Evolutionary conservation across 169 alveolate genomes (phyloP).

Genomic region (Plasmodium chabaudi): DNA sequence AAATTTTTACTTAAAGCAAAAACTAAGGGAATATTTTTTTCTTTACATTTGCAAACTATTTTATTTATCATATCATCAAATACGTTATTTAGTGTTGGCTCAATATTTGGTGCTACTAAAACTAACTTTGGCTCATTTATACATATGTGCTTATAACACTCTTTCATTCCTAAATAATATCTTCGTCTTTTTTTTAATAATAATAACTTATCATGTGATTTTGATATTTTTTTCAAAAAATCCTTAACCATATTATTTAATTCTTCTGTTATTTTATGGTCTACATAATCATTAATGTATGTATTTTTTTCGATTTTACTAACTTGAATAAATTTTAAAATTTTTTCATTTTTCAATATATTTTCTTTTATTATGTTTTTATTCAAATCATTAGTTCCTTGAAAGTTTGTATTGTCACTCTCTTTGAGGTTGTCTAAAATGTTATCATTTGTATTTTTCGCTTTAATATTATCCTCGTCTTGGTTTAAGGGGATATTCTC

Average conservation of each 20-base stretch:
- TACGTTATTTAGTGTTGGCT: constrained; percentile 42
- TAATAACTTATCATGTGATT: constrained; percentile 58
- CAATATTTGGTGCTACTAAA: constrained; percentile 66
- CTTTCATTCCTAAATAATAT: constrained; percentile 48
- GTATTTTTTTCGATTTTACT: constrained; percentile 57
- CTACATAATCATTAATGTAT: constrained; percentile 62
- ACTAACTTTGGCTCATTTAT: constrained; percentile 61
- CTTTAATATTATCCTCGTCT: too few species aligned
- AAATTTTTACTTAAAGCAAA: constrained; percentile 68
- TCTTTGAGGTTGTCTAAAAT: too few species aligned
- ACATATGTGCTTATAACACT: constrained; percentile 50
- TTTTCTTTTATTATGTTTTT: constrained; percentile 21
- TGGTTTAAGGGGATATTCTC: too few species aligned
- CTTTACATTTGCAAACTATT: constrained; percentile 45
- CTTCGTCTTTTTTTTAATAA: constrained; percentile 41
- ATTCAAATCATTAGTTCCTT: not conserved
- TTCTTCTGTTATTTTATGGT: constrained; percentile 50
- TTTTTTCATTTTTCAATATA: constrained; percentile 58
- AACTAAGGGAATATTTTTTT: constrained; percentile 57
- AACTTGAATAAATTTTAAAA: constrained; percentile 26
- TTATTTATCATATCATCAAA: constrained; percentile 37
- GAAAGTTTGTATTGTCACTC: too few species aligned
- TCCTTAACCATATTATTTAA: constrained; percentile 59
- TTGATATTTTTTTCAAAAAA: constrained; percentile 35
- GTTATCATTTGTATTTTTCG: too few species aligned